Percentiles rank a stretch among this genome's conserved stretches.
phyloP scores from a whole-genome alignment of 768 basidiomycete species.

The Polyporus arcularius region DNA sequence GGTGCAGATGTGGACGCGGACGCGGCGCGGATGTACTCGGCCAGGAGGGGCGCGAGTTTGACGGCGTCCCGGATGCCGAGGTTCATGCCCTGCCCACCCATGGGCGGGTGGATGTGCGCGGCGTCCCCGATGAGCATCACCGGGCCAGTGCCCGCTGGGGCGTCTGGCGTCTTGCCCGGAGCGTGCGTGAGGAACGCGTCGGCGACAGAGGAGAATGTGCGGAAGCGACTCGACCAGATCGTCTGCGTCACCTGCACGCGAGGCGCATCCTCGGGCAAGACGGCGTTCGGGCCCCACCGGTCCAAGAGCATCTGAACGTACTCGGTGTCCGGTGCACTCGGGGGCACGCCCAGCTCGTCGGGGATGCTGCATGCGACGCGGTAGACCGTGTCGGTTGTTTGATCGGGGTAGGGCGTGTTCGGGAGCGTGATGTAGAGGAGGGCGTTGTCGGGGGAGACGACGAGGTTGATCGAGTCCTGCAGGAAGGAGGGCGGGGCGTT shows the following conservation, averaged over 20 bases:
- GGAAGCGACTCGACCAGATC: slow-evolving; percentile 50
- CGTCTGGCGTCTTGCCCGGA: slow-evolving; percentile 4
- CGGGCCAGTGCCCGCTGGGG: slow-evolving; percentile 11
- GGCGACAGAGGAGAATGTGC: slow-evolving; percentile 46
- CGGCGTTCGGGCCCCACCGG: slow-evolving; percentile 39
- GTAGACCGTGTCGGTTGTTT: slow-evolving; percentile 34
- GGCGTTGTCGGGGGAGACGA: slow-evolving; percentile 33
- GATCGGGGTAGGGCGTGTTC: slow-evolving; percentile 18
- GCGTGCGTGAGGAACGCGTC: slow-evolving; percentile 39
- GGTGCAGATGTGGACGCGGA: background rate
- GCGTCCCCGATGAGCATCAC: slow-evolving; percentile 45
- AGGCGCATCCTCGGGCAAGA: slow-evolving; percentile 35
- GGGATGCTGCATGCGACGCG: slow-evolving; percentile 46
- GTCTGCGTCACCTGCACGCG: slow-evolving; percentile 37
- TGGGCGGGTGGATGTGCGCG: slow-evolving; percentile 55
- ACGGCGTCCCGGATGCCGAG: slow-evolving; percentile 58
- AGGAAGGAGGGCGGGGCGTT: slow-evolving; percentile 23
- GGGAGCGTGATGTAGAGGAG: slow-evolving; percentile 43
- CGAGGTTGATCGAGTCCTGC: slow-evolving; percentile 26
- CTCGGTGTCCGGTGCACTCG: slow-evolving; percentile 36
- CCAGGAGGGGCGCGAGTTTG: slow-evolving; percentile 44
- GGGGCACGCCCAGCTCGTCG: slow-evolving; percentile 34
- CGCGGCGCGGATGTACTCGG: slow-evolving; percentile 32
- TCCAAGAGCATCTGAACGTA: slow-evolving; percentile 49
- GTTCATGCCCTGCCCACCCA: slow-evolving; percentile 61